Percentiles rank a stretch among this genome's conserved stretches.
Conservation (phyloP, 306 rosid genomes). For the Canavalia gladiata region DNA sequence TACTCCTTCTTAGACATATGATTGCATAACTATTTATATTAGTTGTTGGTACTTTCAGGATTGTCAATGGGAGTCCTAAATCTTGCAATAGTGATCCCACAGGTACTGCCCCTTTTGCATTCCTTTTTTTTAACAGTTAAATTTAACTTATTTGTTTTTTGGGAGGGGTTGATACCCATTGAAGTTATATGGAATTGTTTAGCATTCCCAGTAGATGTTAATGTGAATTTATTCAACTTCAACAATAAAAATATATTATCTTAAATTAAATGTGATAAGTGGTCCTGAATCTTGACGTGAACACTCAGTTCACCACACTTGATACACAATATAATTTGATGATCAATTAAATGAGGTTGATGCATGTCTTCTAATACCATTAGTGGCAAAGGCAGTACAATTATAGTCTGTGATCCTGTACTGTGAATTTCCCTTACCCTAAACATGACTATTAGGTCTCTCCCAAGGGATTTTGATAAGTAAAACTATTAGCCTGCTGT, state of each 20-base stretch:
- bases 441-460: slow-evolving; percentile 30
- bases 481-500: slow-evolving; percentile 2
- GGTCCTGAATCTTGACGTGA: slow-evolving; percentile 35
- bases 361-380: slow-evolving; percentile 15
- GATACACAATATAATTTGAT: slow-evolving; percentile 23
- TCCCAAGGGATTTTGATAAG: slow-evolving; percentile 21
- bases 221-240: slow-evolving; percentile 38
- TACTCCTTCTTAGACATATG: slow-evolving; percentile 39
- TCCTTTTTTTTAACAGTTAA: slow-evolving; percentile 5
- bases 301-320: slow-evolving; percentile 8
- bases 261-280: slow-evolving; percentile 36
- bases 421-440: slow-evolving; percentile 29
- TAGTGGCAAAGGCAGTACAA: slow-evolving; percentile 30
- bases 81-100: slow-evolving; percentile 90
- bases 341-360: slow-evolving; percentile 39
- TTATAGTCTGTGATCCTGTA: slow-evolving; percentile 40
- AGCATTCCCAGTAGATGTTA: background rate
- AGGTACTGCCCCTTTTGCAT: slow-evolving; percentile 62
- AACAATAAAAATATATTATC: slow-evolving; percentile 16
- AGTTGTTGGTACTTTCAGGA: slow-evolving; percentile 65
- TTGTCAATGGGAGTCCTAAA: slow-evolving; percentile 95
- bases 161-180: background rate
- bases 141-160: background rate
- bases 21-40: slow-evolving; percentile 42
- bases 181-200: slow-evolving; percentile 6